These are phyloP conservation scores for Parmelia sp. DNA, from an alignment of 495 filamentous ascomycete species.

Conservation along the genomic window DNA sequence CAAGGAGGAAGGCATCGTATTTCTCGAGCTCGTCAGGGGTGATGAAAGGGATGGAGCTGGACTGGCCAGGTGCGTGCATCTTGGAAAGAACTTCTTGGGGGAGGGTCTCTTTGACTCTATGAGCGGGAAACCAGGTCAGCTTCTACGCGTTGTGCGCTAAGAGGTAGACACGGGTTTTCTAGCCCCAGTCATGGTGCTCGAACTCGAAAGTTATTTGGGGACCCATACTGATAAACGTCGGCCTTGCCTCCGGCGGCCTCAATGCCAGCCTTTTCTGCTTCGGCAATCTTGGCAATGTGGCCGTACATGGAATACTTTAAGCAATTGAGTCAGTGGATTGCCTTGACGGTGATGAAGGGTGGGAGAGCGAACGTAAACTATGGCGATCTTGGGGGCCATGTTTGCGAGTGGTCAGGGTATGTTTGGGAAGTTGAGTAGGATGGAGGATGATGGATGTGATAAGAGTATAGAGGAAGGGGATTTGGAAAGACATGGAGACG, in stretches of 20 bases:
- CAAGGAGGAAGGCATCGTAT: constrained; percentile 90
- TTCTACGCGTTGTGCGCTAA: background rate
- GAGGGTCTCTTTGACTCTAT: constrained; percentile 80
- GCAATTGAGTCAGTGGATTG: constrained; percentile 7
- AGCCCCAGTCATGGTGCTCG: background rate
- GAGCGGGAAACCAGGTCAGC: constrained; percentile 14
- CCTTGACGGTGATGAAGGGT: background rate
- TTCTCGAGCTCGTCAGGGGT: constrained; percentile 60
- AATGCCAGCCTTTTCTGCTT: constrained; percentile 86
- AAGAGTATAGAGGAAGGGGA: background rate
- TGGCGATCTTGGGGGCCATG: constrained; percentile 92
- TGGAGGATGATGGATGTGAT: background rate
- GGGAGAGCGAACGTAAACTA: constrained; percentile 65
- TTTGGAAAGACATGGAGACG: background rate
- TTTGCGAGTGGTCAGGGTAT: constrained; percentile 29
- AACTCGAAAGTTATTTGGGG: background rate
- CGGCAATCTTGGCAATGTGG: constrained; percentile 77
- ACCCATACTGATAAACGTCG: constrained; percentile 22
- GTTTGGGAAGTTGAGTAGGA: background rate
- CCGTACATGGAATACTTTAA: constrained; percentile 94
- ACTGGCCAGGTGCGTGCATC: constrained; percentile 85
- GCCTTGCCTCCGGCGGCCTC: constrained; percentile 65
- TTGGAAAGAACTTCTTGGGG: constrained; percentile 69
- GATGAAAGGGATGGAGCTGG: constrained; percentile 56
- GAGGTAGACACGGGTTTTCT: background rate